phyloP scores from a whole-genome alignment of 2,329 filamentous ascomycete species.

The Xylaria multiplex region DNA sequence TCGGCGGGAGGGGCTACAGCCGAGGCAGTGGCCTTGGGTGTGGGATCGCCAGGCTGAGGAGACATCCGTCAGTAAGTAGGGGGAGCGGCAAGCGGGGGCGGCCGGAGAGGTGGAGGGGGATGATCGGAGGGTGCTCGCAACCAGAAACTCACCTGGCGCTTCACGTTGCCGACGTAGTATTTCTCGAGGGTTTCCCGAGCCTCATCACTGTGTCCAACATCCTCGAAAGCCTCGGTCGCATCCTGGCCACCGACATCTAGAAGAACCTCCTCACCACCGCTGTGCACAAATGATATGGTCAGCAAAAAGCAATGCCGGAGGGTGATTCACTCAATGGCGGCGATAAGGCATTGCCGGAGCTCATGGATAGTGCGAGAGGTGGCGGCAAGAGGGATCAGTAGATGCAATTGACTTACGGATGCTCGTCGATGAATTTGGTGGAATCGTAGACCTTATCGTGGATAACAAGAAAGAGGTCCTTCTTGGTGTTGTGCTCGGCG shows the following conservation, averaged over 20 bases:
- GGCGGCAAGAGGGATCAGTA: conserved; percentile 22
- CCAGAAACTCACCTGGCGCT: conserved; percentile 74
- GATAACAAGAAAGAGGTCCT: conserved; percentile 89
- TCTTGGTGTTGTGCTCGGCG: conserved; percentile 88
- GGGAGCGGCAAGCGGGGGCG: conserved; percentile 1
- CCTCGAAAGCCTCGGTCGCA: conserved; percentile 97
- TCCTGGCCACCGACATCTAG: conserved; percentile 97
- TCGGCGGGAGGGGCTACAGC: conserved; percentile 61
- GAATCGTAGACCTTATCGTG: conserved; percentile 97
- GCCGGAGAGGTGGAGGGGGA: not conserved
- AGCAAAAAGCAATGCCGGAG: conserved; percentile 34
- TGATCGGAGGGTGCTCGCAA: conserved; percentile 23
- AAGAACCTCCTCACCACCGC: conserved; percentile 97
- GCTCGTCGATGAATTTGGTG: conserved; percentile 93
- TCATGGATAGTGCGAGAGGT: not conserved
- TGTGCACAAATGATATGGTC: conserved; percentile 53
- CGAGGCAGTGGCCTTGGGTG: conserved; percentile 68
- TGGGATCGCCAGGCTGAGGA: conserved; percentile 78
- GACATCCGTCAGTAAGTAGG: conserved; percentile 12
- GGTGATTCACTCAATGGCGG: not conserved
- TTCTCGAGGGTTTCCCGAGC: conserved; percentile 90
- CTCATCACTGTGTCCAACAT: conserved; percentile 99
- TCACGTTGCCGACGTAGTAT: conserved; percentile 78
- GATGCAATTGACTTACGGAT: conserved; percentile 71
- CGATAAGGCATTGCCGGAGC: not conserved